These are phyloP conservation scores for Metarhizium robertsii DNA, from an alignment of 2,329 filamentous ascomycete species.

Conservation along the genomic window DNA sequence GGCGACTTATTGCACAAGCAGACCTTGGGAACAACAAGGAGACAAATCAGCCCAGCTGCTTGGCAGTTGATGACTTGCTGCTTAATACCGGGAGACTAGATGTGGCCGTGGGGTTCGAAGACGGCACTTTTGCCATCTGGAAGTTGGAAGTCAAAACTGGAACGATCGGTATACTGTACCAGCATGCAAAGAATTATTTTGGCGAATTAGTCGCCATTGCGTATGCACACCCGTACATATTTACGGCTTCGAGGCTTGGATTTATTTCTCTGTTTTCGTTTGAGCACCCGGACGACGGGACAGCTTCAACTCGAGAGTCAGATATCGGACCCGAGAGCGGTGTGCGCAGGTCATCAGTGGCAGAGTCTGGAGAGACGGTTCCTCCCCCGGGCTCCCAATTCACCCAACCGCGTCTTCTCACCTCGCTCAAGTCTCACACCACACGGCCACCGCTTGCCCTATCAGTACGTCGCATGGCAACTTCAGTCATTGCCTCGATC, in stretches of 20 bases:
- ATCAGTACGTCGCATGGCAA: slow-evolving; percentile 62
- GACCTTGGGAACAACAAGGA: slow-evolving; percentile 19
- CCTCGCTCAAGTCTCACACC: slow-evolving; percentile 72
- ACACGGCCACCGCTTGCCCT: slow-evolving; percentile 70
- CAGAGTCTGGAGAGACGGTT: slow-evolving; percentile 2
- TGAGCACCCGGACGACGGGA: slow-evolving; percentile 14
- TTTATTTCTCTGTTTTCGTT: slow-evolving; percentile 70
- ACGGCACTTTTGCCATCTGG: slow-evolving; percentile 67
- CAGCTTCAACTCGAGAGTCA: neutral
- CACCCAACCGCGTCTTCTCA: slow-evolving; percentile 43
- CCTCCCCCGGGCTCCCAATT: slow-evolving; percentile 6
- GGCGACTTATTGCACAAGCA: slow-evolving; percentile 45
- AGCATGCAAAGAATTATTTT: slow-evolving; percentile 51
- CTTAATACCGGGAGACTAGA: slow-evolving; percentile 38
- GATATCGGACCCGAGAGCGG: neutral
- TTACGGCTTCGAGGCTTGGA: slow-evolving; percentile 69
- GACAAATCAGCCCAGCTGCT: slow-evolving; percentile 42
- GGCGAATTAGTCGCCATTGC: slow-evolving; percentile 63
- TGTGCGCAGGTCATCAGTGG: neutral
- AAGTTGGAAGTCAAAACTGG: slow-evolving; percentile 37
- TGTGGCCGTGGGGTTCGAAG: slow-evolving; percentile 59
- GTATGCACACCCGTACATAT: slow-evolving; percentile 62
- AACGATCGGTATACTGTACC: slow-evolving; percentile 41
- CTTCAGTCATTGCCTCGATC: slow-evolving; percentile 67
- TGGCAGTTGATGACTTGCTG: slow-evolving; percentile 53